Percentiles rank a stretch among this genome's conserved stretches.
Evolutionary conservation across 495 filamentous ascomycete genomes (phyloP).

Genomic region (Penicillium crystallinum): DNA sequence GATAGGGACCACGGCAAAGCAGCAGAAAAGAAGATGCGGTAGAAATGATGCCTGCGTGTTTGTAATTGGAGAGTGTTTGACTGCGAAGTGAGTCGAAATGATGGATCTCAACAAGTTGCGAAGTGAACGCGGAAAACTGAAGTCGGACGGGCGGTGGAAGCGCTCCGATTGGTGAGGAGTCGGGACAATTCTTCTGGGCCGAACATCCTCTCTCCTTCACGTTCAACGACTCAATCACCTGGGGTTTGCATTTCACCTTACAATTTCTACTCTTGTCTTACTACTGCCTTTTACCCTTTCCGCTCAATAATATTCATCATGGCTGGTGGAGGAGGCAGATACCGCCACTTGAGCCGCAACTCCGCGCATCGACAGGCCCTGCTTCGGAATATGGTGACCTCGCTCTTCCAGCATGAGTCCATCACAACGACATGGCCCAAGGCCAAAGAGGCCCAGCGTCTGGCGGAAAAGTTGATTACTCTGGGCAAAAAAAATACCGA

Average conservation of each 20-base stretch:
- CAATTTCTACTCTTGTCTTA: not conserved
- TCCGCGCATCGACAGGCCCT: conserved; percentile 87
- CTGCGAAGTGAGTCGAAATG: not conserved
- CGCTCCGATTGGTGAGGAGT: conserved; percentile 40
- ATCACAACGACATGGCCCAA: conserved; percentile 94
- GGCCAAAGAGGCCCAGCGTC: conserved; percentile 89
- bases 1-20: not conserved
- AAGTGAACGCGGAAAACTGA: conserved; percentile 5
- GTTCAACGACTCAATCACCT: not conserved
- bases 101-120: not conserved
- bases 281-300: not conserved
- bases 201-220: conserved; percentile 16
- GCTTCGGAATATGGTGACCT: conserved; percentile 92
- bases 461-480: conserved; percentile 92
- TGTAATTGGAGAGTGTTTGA: not conserved
- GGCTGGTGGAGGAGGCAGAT: conserved; percentile 79
- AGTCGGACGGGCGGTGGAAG: conserved; percentile 28
- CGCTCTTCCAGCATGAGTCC: conserved; percentile 86
- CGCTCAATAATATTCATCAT: conserved; percentile 43
- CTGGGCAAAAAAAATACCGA: conserved; percentile 87
- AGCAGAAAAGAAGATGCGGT: no score
- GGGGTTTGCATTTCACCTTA: not conserved
- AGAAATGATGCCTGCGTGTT: no score
- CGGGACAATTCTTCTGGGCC: conserved; percentile 36
- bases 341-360: conserved; percentile 77